Conservation (phyloP, 2,329 filamentous ascomycete species). For the Exophiala viscosa region DNA sequence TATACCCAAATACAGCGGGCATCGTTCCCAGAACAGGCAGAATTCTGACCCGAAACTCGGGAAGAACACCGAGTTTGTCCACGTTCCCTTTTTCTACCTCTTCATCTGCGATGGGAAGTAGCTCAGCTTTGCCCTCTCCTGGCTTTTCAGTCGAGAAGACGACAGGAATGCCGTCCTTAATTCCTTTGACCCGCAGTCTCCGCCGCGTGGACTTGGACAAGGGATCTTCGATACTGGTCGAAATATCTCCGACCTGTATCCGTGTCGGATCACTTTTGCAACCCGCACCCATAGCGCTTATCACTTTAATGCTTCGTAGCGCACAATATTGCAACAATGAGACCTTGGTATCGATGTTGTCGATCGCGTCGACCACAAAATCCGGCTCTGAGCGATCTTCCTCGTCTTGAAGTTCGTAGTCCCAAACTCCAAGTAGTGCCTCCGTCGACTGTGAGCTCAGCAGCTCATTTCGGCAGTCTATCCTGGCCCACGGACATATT, state of each 20-base stretch:
- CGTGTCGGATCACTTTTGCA: slow-evolving; percentile 85
- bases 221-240: slow-evolving; percentile 78
- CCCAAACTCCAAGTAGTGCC: slow-evolving; percentile 65
- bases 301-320: slow-evolving; percentile 70
- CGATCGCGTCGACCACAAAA: slow-evolving; percentile 94
- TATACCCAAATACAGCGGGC: slow-evolving; percentile 93
- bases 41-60: slow-evolving; percentile 92
- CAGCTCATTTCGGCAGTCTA: slow-evolving; percentile 80
- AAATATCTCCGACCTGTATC: slow-evolving; percentile 88
- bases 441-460: slow-evolving; percentile 68
- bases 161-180: slow-evolving; percentile 80
- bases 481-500: slow-evolving; percentile 85
- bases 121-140: slow-evolving; percentile 82
- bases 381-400: slow-evolving; percentile 57
- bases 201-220: slow-evolving; percentile 81
- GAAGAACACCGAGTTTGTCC: slow-evolving; percentile 79
- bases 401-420: slow-evolving; percentile 48
- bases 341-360: slow-evolving; percentile 97
- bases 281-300: slow-evolving; percentile 93
- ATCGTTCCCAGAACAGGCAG: slow-evolving; percentile 92
- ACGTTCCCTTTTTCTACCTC: slow-evolving; percentile 84
- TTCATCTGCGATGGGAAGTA: slow-evolving; percentile 81
- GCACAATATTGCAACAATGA: slow-evolving; percentile 84
- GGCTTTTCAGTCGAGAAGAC: slow-evolving; percentile 91
- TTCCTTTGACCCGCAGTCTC: slow-evolving; percentile 69